These are phyloP conservation scores for Pisolithus marmoratus DNA, from an alignment of 768 basidiomycete species.

Conservation along the genomic window DNA sequence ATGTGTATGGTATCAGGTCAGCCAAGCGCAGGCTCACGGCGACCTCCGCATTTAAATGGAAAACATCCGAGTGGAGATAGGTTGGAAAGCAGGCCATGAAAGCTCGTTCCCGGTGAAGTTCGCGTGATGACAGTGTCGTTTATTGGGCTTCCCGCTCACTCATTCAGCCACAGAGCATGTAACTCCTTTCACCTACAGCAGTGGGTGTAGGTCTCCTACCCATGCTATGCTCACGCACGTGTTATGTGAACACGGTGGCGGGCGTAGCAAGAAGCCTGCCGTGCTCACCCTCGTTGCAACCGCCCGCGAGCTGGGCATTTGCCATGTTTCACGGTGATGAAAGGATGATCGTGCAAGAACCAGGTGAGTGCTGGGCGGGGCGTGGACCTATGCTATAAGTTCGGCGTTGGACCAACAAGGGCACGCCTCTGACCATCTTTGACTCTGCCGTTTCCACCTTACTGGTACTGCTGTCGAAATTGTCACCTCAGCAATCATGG, in stretches of 20 bases:
- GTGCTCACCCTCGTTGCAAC: not conserved
- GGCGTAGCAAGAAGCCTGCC: not conserved
- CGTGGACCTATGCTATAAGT: not conserved
- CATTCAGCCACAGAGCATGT: not conserved
- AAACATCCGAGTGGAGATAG: not conserved
- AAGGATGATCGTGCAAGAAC: not conserved
- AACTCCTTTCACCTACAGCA: not conserved
- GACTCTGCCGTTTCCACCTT: not conserved
- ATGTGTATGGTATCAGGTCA: not conserved
- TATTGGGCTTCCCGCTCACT: not conserved
- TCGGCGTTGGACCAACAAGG: not conserved
- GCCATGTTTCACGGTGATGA: not conserved
- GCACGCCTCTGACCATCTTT: not conserved
- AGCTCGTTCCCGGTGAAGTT: not conserved
- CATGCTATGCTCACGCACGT: not conserved
- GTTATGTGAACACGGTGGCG: not conserved
- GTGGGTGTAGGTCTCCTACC: not conserved
- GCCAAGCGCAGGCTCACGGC: not conserved
- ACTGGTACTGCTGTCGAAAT: not conserved
- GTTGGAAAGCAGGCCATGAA: not conserved
- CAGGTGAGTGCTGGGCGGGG: not conserved
- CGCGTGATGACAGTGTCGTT: not conserved
- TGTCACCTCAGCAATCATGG: not conserved
- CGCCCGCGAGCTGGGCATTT: not conserved
- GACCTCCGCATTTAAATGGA: not conserved